phyloP scores from a whole-genome alignment of 2,329 filamentous ascomycete species.

The Diaporthe citrichinensis region DNA sequence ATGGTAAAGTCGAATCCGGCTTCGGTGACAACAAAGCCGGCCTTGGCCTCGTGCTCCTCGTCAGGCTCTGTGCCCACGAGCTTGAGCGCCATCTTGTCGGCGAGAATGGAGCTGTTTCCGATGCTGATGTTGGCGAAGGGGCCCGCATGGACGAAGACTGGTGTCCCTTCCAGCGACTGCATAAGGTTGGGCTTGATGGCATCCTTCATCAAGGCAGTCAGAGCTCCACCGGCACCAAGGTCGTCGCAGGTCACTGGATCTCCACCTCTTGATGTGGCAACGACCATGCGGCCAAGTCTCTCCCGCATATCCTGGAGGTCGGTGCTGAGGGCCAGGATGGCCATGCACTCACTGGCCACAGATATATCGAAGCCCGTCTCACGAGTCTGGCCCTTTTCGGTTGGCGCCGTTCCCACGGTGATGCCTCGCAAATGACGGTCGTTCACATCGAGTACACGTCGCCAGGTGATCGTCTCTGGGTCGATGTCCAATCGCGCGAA shows the following conservation, averaged over 20 bases:
- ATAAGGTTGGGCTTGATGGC: slow-evolving; percentile 99
- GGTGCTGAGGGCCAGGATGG: slow-evolving; percentile 94
- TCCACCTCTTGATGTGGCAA: slow-evolving; percentile 86
- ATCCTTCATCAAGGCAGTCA: slow-evolving; percentile 96
- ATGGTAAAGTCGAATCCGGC: slow-evolving; percentile 99
- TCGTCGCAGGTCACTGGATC: slow-evolving; percentile 97
- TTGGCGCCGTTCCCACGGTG: slow-evolving; percentile 88
- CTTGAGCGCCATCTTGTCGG: slow-evolving; percentile 96
- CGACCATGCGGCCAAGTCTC: slow-evolving; percentile 94
- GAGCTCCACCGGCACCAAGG: slow-evolving; percentile 89
- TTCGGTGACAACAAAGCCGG: slow-evolving; percentile 95
- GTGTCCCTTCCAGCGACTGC: slow-evolving; percentile 97
- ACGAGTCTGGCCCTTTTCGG: slow-evolving; percentile 89
- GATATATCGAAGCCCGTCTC: slow-evolving; percentile 98
- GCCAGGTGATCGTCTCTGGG: slow-evolving; percentile 97
- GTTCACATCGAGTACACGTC: slow-evolving; percentile 95
- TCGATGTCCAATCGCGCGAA: slow-evolving; percentile 98
- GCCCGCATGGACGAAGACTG: slow-evolving; percentile 96
- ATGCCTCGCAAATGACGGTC: slow-evolving; percentile 93
- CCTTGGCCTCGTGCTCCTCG: slow-evolving; percentile 85
- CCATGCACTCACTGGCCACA: slow-evolving; percentile 98
- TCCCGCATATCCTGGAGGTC: slow-evolving; percentile 90
- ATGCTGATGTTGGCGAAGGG: slow-evolving; percentile 99
- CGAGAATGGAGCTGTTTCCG: slow-evolving; percentile 93
- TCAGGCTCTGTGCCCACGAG: slow-evolving; percentile 94